Evolutionary conservation across 306 rosid species (phyloP).

Genomic region (Gastrolobium bilobum): DNA sequence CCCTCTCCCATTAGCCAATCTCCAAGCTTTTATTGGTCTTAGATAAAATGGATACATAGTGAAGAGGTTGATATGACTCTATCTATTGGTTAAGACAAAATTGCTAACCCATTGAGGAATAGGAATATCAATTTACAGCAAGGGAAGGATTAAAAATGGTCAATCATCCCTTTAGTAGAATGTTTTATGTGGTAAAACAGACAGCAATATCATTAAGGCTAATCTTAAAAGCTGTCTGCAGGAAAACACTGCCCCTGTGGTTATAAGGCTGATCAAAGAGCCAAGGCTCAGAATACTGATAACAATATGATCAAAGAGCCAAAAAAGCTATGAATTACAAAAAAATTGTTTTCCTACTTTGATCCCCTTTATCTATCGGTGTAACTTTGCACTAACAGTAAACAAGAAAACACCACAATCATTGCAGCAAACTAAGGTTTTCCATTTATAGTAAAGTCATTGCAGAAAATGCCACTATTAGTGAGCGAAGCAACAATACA

Average conservation of each 20-base stretch:
- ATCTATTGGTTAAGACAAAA: neutral
- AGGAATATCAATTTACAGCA: neutral
- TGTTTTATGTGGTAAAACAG: neutral
- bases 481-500: too few relatives aligned
- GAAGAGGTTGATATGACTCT: too few relatives aligned
- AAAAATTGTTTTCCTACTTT: neutral
- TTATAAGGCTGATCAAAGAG: neutral
- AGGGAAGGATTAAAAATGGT: neutral
- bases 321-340: neutral
- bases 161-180: neutral
- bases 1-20: neutral
- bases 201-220: neutral
- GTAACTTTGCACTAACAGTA: neutral
- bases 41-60: neutral
- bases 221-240: neutral
- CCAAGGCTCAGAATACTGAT: slow-evolving; percentile 13
- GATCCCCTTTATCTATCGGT: neutral
- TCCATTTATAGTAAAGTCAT: neutral
- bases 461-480: too few relatives aligned
- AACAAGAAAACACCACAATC: neutral
- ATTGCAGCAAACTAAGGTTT: neutral
- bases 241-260: neutral
- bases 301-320: neutral
- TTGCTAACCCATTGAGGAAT: neutral
- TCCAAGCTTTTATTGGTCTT: neutral